phyloP scores from a whole-genome alignment of 306 rosid genomes.

The Castanopsis chinensis region DNA sequence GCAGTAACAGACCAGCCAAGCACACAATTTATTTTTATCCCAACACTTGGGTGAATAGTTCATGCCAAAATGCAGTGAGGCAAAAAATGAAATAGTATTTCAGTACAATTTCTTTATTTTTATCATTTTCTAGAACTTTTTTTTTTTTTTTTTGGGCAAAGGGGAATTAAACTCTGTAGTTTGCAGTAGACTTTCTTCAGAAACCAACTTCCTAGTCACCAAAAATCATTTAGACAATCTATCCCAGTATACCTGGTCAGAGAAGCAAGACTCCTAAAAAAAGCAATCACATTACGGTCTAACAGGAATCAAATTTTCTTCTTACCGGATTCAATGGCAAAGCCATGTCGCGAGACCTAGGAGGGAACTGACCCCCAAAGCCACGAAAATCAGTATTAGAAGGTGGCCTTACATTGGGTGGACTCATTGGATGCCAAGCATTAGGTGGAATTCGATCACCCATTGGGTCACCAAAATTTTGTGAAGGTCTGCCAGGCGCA shows the following conservation, averaged over 20 bases:
- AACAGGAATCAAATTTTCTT: not conserved
- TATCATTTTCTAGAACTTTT: not conserved
- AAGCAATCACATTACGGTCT: no score
- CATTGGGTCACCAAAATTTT: conserved; percentile 57
- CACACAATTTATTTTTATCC: not conserved
- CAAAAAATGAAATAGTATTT: not conserved
- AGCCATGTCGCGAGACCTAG: conserved; percentile 67
- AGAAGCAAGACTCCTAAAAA: not conserved
- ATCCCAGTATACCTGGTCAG: not conserved
- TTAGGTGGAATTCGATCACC: conserved; percentile 54
- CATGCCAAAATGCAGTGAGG: not conserved
- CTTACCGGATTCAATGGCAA: conserved; percentile 57
- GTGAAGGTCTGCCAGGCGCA: conserved; percentile 43
- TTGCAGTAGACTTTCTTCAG: not conserved
- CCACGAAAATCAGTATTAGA: conserved; percentile 49
- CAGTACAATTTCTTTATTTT: not conserved
- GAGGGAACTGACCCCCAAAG: conserved; percentile 55
- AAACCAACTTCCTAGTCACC: not conserved
- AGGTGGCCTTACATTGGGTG: conserved; percentile 57
- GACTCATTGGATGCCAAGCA: conserved; percentile 76
- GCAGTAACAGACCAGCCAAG: not conserved
- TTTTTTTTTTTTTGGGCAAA: not conserved
- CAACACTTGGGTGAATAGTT: not conserved
- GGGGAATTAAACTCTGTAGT: not conserved
- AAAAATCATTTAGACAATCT: not conserved